Conservation (phyloP, 2,329 filamentous ascomycete genomes). For the Harringtonia lauricola region DNA sequence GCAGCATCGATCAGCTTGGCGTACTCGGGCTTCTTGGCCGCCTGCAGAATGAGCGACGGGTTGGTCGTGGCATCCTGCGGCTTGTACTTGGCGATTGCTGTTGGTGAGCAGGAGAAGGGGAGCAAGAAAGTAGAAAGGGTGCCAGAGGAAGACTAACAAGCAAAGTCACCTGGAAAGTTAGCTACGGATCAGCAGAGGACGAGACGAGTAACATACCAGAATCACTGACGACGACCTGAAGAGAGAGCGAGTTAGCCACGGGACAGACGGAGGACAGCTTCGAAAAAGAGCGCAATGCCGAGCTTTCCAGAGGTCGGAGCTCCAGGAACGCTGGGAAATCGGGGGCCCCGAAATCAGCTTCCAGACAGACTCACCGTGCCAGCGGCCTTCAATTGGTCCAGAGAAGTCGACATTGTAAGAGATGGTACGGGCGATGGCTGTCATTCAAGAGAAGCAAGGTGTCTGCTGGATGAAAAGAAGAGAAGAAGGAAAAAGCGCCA, state of each 20-base stretch:
- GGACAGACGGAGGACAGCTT: neutral
- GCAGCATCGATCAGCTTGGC: slow-evolving; percentile 81
- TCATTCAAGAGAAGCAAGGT: neutral
- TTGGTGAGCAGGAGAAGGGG: slow-evolving; percentile 1
- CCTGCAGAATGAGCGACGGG: slow-evolving; percentile 95
- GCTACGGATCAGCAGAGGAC: neutral
- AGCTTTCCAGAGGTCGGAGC: no score
- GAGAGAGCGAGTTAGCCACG: slow-evolving; percentile 13
- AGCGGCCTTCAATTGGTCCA: slow-evolving; percentile 93
- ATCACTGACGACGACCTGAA: slow-evolving; percentile 87
- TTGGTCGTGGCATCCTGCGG: slow-evolving; percentile 99
- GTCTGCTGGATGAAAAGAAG: neutral
- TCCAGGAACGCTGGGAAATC: neutral
- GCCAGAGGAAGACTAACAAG: slow-evolving; percentile 44
- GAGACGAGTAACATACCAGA: slow-evolving; percentile 53
- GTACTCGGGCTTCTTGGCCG: slow-evolving; percentile 96
- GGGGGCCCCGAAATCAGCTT: neutral
- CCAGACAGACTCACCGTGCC: slow-evolving; percentile 70
- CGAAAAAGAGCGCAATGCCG: no score
- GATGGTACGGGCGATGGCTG: neutral
- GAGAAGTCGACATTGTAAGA: slow-evolving; percentile 65
- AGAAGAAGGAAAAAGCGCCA: neutral
- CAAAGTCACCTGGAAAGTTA: slow-evolving; percentile 54
- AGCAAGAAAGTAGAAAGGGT: neutral
- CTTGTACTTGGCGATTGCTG: slow-evolving; percentile 98